phyloP scores from a whole-genome alignment of 495 filamentous ascomycete species.

The Clavariopsis aquatica region DNA sequence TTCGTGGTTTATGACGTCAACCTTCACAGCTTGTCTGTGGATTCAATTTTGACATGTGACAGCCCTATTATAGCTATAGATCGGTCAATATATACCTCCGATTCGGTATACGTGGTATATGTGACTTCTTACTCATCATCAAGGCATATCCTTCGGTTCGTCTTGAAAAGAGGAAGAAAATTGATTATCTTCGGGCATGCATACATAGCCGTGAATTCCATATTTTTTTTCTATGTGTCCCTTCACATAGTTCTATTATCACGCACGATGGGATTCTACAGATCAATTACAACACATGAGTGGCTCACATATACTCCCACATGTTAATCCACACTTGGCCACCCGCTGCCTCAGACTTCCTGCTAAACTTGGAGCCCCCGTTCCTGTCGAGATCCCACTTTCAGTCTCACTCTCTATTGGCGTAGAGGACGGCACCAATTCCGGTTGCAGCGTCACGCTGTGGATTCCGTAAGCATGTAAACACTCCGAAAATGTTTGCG shows the following conservation, averaged over 20 bases:
- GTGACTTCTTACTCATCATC: too few species aligned
- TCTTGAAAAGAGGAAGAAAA: too few species aligned
- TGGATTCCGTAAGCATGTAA: conserved; percentile 58
- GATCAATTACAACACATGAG: conserved; percentile 33
- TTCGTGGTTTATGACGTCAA: conserved; percentile 1
- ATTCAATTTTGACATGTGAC: too few species aligned
- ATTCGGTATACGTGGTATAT: too few species aligned
- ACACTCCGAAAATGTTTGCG: conserved; percentile 51
- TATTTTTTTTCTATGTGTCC: too few species aligned
- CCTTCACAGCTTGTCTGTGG: not conserved
- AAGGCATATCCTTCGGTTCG: too few species aligned
- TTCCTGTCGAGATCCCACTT: not conserved
- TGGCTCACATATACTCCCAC: conserved; percentile 34
- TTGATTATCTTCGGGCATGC: too few species aligned
- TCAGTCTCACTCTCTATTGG: not conserved
- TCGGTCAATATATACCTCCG: too few species aligned
- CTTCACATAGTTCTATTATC: too few species aligned
- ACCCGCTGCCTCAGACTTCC: conserved; percentile 26
- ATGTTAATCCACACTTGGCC: conserved; percentile 28
- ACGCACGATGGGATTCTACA: too few species aligned
- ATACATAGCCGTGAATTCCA: too few species aligned
- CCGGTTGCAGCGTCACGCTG: conserved; percentile 55
- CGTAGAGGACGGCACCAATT: conserved; percentile 34
- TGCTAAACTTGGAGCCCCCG: conserved; percentile 3
- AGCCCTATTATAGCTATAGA: too few species aligned